A percentile compares a stretch with the other conserved stretches of the same genome.
Conservation (phyloP, 495 filamentous ascomycete species). For the Bombardia bombarda region DNA sequence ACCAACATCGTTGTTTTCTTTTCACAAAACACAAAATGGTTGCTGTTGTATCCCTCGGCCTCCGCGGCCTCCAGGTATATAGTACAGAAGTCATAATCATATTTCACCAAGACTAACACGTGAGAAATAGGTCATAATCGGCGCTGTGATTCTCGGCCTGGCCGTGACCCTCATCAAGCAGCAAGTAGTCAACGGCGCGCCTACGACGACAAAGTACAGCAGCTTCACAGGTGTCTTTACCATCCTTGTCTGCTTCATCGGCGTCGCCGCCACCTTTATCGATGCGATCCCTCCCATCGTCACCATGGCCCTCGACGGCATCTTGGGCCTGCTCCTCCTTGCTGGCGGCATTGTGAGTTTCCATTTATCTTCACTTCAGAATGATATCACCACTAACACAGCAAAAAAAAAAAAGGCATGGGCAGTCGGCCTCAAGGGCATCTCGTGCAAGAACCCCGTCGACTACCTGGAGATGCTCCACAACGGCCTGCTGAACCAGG, state of each 20-base stretch:
- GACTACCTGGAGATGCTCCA: constrained; percentile 6
- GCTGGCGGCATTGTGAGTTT: constrained; percentile 48
- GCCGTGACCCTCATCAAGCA: constrained; percentile 37
- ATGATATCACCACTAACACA: neutral
- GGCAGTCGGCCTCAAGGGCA: constrained; percentile 32
- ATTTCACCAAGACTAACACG: neutral
- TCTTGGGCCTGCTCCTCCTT: constrained; percentile 37
- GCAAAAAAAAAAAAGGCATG: constrained; percentile 31
- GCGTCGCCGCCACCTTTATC: constrained; percentile 29
- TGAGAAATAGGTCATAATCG: constrained; percentile 43
- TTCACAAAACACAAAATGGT: constrained; percentile 2
- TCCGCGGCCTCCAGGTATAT: constrained; percentile 8
- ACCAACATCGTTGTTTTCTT: neutral
- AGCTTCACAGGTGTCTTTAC: constrained; percentile 43
- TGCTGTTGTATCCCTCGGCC: constrained; percentile 4
- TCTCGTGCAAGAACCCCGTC: constrained; percentile 21
- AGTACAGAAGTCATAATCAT: neutral
- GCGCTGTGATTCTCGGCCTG: constrained; percentile 38
- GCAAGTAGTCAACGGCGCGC: constrained; percentile 28
- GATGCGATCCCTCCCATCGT: constrained; percentile 31
- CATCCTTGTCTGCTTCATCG: constrained; percentile 33
- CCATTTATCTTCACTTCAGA: neutral
- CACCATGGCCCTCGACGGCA: constrained; percentile 33
- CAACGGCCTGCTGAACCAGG: constrained; percentile 30
- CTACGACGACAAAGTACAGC: constrained; percentile 35